A percentile compares a stretch with the other conserved stretches of the same genome.
Evolutionary conservation across 176 grass and related monocot genomes (phyloP).

Genomic region (Avena insularis): DNA sequence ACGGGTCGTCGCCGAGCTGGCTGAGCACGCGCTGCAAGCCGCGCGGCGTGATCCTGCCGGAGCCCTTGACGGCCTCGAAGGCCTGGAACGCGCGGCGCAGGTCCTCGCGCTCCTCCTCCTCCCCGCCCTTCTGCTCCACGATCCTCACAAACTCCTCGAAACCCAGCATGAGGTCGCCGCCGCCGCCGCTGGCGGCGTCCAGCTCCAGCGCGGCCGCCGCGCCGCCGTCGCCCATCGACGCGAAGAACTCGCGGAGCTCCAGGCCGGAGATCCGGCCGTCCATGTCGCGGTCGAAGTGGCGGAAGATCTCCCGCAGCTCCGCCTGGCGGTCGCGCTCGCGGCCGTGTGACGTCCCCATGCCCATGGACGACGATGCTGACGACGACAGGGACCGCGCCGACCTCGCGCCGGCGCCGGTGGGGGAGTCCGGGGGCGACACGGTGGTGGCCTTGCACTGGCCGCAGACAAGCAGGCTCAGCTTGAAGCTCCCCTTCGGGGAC

Average conservation of each 20-base stretch:
- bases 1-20: constrained; percentile 79
- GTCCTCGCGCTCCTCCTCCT: constrained; percentile 77
- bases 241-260: constrained; percentile 74
- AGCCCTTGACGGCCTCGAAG: constrained; percentile 96
- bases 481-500: constrained; percentile 68
- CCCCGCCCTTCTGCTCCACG: constrained; percentile 69
- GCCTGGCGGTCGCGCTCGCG: constrained; percentile 42
- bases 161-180: constrained; percentile 43
- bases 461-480: constrained; percentile 57
- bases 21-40: constrained; percentile 86
- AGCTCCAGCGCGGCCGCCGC: background rate
- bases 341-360: constrained; percentile 32
- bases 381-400: constrained; percentile 35
- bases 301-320: constrained; percentile 75
- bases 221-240: constrained; percentile 58
- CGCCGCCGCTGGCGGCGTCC: background rate
- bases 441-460: constrained; percentile 53
- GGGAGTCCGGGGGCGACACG: constrained; percentile 52
- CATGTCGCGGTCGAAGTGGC: constrained; percentile 80
- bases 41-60: constrained; percentile 86
- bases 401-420: constrained; percentile 21
- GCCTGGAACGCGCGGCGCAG: constrained; percentile 76
- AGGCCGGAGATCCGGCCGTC: constrained; percentile 71
- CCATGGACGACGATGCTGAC: constrained; percentile 44
- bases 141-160: constrained; percentile 80